Base-by-base conservation (phyloP, 306 rosid species). In the Neltuma alba region DNA sequence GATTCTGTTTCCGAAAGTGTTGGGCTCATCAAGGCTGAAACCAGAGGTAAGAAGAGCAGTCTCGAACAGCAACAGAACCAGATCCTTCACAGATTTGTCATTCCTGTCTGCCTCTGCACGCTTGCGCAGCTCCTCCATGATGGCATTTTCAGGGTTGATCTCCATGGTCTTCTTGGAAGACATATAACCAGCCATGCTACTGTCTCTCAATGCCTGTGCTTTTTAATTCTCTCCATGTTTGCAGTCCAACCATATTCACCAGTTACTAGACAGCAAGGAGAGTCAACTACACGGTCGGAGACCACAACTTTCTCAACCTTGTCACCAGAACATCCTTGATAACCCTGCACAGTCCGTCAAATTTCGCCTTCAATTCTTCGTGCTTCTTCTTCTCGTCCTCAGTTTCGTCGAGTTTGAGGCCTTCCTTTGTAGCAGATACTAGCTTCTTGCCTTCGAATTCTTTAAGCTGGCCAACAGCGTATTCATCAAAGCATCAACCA, bases 221-320 rank as follows among this genome's bases (percentile, higher is more conserved):
- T 94, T 94, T 97, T 94, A 37, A 94, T 94, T 78, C 98, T 89
- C 58, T 94, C 98, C 98, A 94, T 94, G 78, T 94, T 94, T 1
- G 98, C 98, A 0, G 98, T 94, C 98, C 98, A 94, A 0, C 98
- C 97, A 20, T 94, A 94, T 70, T 94, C 98, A 0, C 98, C 98
- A 0, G 98, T 94, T 31, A 94, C 98, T 5, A 94, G 77, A 89
- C 98, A 94, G 91, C 98, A 94, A 0, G 98, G 97, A 15, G 98
- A 92, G 34, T 94, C 97, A 0, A 94, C 98, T 6, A 94, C 98
- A 34, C 97, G 97, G 86, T 94, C 98, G 25, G 97, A 92, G 0
- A 94, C 98, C 3, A 94, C 83, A 3, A 94, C 98, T 55, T 94
- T 94, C 91, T 94, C 98, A 1, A 94, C 98, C 71, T 30, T 89